A percentile compares a stretch with the other conserved stretches of the same genome.
These are phyloP conservation scores for Arabis hirsuta DNA, from an alignment of 345 rosid species.

Conservation along the genomic window DNA sequence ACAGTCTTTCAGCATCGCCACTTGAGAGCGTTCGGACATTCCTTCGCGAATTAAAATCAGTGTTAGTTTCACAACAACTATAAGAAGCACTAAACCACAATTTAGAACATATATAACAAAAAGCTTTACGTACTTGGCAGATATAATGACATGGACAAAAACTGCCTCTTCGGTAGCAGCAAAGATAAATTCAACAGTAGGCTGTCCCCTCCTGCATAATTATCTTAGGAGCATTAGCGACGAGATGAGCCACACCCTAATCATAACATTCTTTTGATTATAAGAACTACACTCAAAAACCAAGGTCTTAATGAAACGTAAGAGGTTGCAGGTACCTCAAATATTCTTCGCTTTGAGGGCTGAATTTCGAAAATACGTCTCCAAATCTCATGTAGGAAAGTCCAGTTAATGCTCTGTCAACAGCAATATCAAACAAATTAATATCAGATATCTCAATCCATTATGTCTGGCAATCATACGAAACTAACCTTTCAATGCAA, in stretches of 20 bases:
- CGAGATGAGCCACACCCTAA: conserved; percentile 19
- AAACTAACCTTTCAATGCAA: conserved; percentile 82
- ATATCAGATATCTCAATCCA: conserved; percentile 17
- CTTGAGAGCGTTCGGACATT: conserved; percentile 78
- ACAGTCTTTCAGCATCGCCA: conserved; percentile 71
- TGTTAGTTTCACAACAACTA: conserved; percentile 31
- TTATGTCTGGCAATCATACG: conserved; percentile 22
- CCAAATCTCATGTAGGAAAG: conserved; percentile 94
- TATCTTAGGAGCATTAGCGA: conserved; percentile 30
- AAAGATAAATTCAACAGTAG: conserved; percentile 85
- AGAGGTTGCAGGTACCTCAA: conserved; percentile 58
- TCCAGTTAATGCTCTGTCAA: conserved; percentile 66
- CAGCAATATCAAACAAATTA: conserved; percentile 34
- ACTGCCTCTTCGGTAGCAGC: conserved; percentile 95
- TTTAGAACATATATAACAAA: conserved; percentile 30
- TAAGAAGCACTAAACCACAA: conserved; percentile 25
- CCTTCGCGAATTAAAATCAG: conserved; percentile 53
- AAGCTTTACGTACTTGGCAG: conserved; percentile 79
- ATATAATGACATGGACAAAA: conserved; percentile 81
- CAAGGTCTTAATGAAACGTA: conserved; percentile 13
- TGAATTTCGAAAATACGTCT: conserved; percentile 85
- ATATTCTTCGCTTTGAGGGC: conserved; percentile 74
- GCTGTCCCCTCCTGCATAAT: conserved; percentile 86
- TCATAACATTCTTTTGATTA: conserved; percentile 21
- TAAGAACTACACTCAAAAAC: conserved; percentile 9